Evolutionary conservation across 192 early-diverging fungal genomes (phyloP), one percentile per base, ranked within the genome.

Genomic region (Linnemannia hyalina): DNA sequence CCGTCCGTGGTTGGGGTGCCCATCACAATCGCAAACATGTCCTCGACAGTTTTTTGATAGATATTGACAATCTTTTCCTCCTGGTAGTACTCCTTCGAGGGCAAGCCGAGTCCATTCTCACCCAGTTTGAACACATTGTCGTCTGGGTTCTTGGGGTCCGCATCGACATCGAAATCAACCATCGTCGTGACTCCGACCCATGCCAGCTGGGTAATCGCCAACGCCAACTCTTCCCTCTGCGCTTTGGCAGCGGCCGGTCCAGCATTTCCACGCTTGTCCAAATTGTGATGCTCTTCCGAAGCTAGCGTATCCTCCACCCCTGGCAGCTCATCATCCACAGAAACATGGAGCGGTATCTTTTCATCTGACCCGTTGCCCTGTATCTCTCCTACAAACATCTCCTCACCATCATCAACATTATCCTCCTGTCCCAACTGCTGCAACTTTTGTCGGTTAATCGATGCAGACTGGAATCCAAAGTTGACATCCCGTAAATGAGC

Each of bases 71-170:
- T 86, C 4, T 91, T 82, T 11, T 83, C 54, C 11, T 95, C 88
- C 23, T 88, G 68, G 82, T 95, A 95, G 65, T 95, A 95, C 54
- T 94, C 90, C 46, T 91, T 94, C 36, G 92, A 91, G n/a, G 94
- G 94, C 46, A 94, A 69, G 41, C 83, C 90, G n/a, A 95, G 83
- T 4, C 91, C 93, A 40, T 46, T 76, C 80, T 95, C 93, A 6
- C 32, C 63, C 26, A 96, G 41, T 18, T 54, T 49, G 49, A 95
- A 82, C 2, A 89, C 82, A 75, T 92, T 93, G 6, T 68, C 22
- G 49, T 90, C 82, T 11, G 94, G 95, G 38, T 93, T 81, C 70
- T 94, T 93, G 65, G 91, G 87, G 78, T 95, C 92, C 1, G 88
- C 75, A 36, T 85, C 89, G 4, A 93, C 90, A 73, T 71, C 76